Percentiles rank a stretch among this genome's conserved stretches.
phyloP scores from a whole-genome alignment of 768 basidiomycete genomes.

The Tulasnella sp. region DNA sequence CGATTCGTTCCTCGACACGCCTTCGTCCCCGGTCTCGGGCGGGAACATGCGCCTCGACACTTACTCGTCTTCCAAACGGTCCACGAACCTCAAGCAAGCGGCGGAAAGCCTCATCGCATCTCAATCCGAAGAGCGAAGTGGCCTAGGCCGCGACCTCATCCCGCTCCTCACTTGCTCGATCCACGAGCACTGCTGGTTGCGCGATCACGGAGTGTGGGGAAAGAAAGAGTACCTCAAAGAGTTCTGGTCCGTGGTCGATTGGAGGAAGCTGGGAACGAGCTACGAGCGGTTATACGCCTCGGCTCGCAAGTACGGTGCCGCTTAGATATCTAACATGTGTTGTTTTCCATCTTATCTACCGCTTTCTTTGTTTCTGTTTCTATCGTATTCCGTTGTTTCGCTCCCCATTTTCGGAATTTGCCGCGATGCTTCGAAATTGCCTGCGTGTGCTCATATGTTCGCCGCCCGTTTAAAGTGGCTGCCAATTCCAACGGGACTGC shows the following conservation, averaged over 20 bases:
- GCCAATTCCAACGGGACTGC: too few relatives aligned
- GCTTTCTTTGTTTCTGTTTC: too few relatives aligned
- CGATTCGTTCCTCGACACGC: neutral
- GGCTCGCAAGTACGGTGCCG: neutral
- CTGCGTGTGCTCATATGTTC: neutral
- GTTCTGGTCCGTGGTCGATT: conserved; percentile 78
- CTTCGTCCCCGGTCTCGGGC: neutral
- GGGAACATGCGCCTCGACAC: neutral
- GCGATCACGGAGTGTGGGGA: conserved; percentile 80
- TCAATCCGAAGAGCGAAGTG: conserved; percentile 13
- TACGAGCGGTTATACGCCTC: neutral
- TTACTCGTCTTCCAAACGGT: conserved; percentile 22
- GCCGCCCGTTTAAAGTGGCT: too few relatives aligned
- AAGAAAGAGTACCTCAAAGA: conserved; percentile 74
- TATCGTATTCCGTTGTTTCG: neutral
- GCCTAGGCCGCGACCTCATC: conserved; percentile 41
- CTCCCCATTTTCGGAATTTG: neutral
- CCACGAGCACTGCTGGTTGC: conserved; percentile 80
- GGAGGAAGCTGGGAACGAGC: conserved; percentile 41
- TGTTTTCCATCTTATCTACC: neutral
- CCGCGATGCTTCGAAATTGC: neutral
- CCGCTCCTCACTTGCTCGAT: conserved; percentile 71
- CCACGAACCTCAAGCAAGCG: conserved; percentile 19
- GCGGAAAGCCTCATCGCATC: neutral
- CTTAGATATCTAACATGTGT: neutral